Evolutionary conservation across 345 rosid genomes (phyloP).

Genomic region (Psidium guajava): DNA sequence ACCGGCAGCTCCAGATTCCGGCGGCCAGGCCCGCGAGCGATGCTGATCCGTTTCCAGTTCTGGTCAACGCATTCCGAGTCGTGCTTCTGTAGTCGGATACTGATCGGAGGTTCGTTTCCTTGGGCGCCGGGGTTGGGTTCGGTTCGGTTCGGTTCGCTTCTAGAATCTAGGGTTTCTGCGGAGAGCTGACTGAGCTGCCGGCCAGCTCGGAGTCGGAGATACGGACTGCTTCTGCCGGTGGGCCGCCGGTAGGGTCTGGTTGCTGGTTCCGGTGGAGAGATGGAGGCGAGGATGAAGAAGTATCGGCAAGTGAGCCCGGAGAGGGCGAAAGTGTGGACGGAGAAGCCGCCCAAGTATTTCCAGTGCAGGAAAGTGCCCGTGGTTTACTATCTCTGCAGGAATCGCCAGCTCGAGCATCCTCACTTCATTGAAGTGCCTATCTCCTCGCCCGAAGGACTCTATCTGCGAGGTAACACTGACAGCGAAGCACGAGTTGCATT

Average conservation of each 20-base stretch:
- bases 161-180: background rate
- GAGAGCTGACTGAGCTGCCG: background rate
- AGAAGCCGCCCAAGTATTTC: constrained; percentile 80
- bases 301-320: constrained; percentile 82
- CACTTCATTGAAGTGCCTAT: constrained; percentile 86
- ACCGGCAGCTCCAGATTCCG: background rate
- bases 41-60: background rate
- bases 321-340: constrained; percentile 92
- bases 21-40: background rate
- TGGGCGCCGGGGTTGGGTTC: background rate
- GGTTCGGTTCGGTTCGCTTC: background rate
- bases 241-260: constrained; percentile 5
- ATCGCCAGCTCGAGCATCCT: constrained; percentile 98
- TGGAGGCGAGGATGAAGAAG: constrained; percentile 77
- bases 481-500: background rate
- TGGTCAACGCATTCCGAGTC: background rate
- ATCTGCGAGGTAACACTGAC: constrained; percentile 55
- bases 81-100: background rate
- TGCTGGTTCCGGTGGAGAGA: constrained; percentile 5
- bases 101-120: background rate
- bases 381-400: constrained; percentile 81
- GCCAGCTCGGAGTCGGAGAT: background rate
- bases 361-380: constrained; percentile 63
- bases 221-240: background rate
- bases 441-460: constrained; percentile 69